phyloP scores from a whole-genome alignment of 257 asterid species.

The Nicotiana noctiflora region DNA sequence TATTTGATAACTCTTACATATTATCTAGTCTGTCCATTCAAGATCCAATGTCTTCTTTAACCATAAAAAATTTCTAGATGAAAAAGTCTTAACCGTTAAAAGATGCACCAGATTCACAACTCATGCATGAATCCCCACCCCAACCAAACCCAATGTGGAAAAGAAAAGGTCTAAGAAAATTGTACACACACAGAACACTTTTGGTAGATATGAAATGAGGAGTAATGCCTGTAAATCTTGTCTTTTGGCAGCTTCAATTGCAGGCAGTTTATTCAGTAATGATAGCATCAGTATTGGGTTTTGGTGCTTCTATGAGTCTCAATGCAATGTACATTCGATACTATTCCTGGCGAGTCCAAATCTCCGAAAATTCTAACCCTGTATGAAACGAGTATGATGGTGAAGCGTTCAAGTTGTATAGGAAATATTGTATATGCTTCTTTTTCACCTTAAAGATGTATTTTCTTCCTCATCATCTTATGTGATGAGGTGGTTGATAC shows the following conservation, averaged over 20 bases:
- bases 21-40: background rate
- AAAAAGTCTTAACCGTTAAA: background rate
- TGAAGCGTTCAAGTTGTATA: background rate
- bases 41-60: background rate
- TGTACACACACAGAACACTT: background rate
- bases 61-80: background rate
- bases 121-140: background rate
- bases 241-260: conserved; percentile 47
- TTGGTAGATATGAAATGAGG: background rate
- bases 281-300: conserved; percentile 51
- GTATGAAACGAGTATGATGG: conserved; percentile 26
- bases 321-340: conserved; percentile 39
- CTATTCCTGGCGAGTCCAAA: conserved; percentile 38
- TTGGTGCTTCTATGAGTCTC: conserved; percentile 37
- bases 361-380: conserved; percentile 24
- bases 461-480: background rate
- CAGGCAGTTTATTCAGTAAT: conserved; percentile 55
- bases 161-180: background rate
- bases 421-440: background rate
- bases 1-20: background rate
- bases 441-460: background rate
- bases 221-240: background rate
- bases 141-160: background rate
- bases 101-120: background rate
- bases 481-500: background rate